Conservation (phyloP, 2,329 filamentous ascomycete species). For the Leptoxyphium fumago region DNA sequence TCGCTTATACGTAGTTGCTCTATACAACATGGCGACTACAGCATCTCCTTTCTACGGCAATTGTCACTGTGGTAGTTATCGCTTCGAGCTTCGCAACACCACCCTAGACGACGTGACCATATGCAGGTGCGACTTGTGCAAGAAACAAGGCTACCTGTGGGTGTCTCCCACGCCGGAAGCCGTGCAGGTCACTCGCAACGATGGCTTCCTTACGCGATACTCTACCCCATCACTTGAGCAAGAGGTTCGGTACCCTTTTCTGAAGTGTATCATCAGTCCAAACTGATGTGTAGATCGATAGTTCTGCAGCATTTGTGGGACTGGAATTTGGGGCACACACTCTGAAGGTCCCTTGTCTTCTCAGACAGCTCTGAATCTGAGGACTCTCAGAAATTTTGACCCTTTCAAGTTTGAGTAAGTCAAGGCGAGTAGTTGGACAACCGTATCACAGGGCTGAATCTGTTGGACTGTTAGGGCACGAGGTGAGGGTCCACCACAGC, state of each 20-base stretch:
- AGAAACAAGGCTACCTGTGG: constrained; percentile 1
- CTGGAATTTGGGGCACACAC: background rate
- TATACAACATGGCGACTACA: background rate
- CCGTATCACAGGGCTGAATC: background rate
- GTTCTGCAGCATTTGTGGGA: background rate
- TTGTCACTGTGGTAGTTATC: constrained; percentile 2
- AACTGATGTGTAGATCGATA: background rate
- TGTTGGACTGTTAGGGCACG: background rate
- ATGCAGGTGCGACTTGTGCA: background rate
- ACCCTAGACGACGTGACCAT: background rate
- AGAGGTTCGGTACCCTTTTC: background rate
- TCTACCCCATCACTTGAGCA: background rate
- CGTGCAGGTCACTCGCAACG: background rate
- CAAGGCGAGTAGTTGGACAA: background rate
- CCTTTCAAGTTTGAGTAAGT: constrained; percentile 1
- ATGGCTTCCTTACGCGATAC: background rate
- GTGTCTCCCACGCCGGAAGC: background rate
- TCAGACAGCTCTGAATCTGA: constrained; percentile 1
- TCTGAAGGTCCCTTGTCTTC: background rate
- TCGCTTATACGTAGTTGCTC: background rate
- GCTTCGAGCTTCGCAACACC: background rate
- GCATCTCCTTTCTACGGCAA: background rate
- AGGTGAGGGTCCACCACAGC: background rate
- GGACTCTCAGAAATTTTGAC: background rate
- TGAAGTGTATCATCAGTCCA: background rate